Base-by-base conservation (phyloP, 2,329 filamentous ascomycete species). In the Celoporthe dispersa region DNA sequence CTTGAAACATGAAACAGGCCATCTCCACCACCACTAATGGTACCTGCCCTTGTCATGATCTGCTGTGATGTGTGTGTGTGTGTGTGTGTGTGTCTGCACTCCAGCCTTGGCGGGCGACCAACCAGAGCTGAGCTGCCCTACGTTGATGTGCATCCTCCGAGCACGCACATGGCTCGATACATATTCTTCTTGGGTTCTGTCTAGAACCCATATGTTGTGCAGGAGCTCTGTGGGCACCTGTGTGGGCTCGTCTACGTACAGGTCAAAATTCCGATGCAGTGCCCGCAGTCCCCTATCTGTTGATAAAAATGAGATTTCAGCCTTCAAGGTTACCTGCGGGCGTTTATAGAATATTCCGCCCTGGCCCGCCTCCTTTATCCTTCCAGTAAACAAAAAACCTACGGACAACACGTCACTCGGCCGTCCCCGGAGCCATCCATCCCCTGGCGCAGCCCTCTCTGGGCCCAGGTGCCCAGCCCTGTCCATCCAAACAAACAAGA, bases 91-190 rank as follows among this genome's bases (percentile, higher is more conserved):
- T 14, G 25, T 25, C 53, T 57, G 53, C 53, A 33, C 25, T 57
- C 53, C 53, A 31, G 28, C n/a, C 44, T 64, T 51, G 63, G 63
- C 41, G 44, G n/a, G 63, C 31, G 8, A 64, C 55, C 51, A 31
- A 48, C 19, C 44, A 48, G 11, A n/a, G n/a, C n/a, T n/a, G n/a
- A n/a, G n/a, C n/a, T n/a, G 44, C 44, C 22, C 44, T 48, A 2
- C 6, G 44, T 48, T 48, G 22, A 48, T 60, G 44, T 48, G 44
- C 22, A 6, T n/a, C 39, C 11, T 41, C 39, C 12, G 3, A 48
- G 16, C 2, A 11, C 5, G 22, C 44, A 16, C 53, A 57, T 57
- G 53, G 53, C 33, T 57, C 53, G 53, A 57, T 57, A 8, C 11
- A 33, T 19, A 28, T 1, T 57, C 25, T 33, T 16, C n/a, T n/a